These are phyloP conservation scores for Bipolaris bicolor DNA, from an alignment of 2,329 filamentous ascomycete species.

Conservation along the genomic window DNA sequence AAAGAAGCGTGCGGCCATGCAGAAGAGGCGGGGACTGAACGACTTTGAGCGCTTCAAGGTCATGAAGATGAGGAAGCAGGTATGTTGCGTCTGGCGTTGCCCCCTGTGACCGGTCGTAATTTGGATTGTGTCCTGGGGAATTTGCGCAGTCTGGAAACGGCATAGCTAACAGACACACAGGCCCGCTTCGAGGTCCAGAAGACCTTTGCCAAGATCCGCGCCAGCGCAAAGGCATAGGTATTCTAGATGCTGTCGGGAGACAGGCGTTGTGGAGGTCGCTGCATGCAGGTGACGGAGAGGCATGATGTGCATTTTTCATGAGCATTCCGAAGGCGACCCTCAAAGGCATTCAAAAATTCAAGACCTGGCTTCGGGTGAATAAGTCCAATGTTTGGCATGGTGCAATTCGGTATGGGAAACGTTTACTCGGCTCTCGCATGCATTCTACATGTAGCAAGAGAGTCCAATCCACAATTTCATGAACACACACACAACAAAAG, in stretches of 20 bases:
- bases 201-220: constrained; percentile 83
- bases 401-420: constrained; percentile 50
- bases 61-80: constrained; percentile 98
- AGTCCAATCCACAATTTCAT: constrained; percentile 49
- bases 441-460: constrained; percentile 48
- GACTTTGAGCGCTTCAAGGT: constrained; percentile 99
- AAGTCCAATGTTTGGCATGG: constrained; percentile 48
- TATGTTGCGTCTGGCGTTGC: constrained; percentile 52
- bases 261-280: constrained; percentile 38
- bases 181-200: constrained; percentile 96
- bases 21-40: constrained; percentile 87
- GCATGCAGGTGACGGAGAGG: constrained; percentile 42
- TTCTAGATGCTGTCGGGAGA: constrained; percentile 37
- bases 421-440: constrained; percentile 50
- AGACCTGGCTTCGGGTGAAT: constrained; percentile 46
- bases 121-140: not conserved
- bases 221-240: constrained; percentile 49
- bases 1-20: constrained; percentile 86
- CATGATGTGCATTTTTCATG: constrained; percentile 48
- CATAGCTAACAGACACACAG: constrained; percentile 50
- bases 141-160: constrained; percentile 6
- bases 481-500: constrained; percentile 39
- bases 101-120: not conserved
- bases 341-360: constrained; percentile 50
- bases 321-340: constrained; percentile 46